Evolutionary conservation across 2,329 filamentous ascomycete genomes (phyloP), one percentile per base, ranked within the genome.

Genomic region (Tolypocladium ovalisporum): DNA sequence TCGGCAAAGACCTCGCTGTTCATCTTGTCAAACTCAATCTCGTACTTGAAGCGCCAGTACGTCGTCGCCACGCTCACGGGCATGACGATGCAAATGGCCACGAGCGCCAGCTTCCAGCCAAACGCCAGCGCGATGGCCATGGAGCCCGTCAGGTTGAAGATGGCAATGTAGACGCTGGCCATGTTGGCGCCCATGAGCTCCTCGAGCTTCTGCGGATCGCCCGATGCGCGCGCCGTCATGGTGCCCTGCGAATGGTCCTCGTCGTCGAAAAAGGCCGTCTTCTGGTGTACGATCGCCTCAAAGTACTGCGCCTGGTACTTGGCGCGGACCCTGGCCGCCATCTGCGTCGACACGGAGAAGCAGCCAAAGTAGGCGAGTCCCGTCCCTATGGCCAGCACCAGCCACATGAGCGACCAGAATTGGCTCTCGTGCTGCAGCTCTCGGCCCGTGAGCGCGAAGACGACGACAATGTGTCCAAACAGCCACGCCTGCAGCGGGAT

Each of bases 81-180:
- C 56, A 81, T 69, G 7, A 80, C 79, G 10, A 87, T 82, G 62
- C 83, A 87, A 10, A 84, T 73, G 0, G 82, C 79, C 0, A 92
- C 84, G 0, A 90, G 72, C 0, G 85, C 83, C 10, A 93, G 76
- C 67, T 90, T 92, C 89, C 89, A 92, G 1, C 86, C 86, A 66
- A 87, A 90, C 4, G 79, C 75, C 64, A 89, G 90, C 1, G 86
- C 79, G 55, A 92, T 86, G 49, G 79, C 74, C 17, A 89, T 71
- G 9, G 81, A 83, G 0, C 87, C 88, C 10, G 83, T 64, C 3
- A 92, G 70, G 54, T 82, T 86, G 66, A 89, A 86, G 27, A 87
- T 66, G 10, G 85, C 83, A 24, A 85, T 81, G 59, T 77, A 76
- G 2, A 83, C 78, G 61, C 88, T 77, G 2, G 83, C 79, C 77